Conservation (phyloP, 2,329 filamentous ascomycete genomes). For the Epichloe sibirici region DNA sequence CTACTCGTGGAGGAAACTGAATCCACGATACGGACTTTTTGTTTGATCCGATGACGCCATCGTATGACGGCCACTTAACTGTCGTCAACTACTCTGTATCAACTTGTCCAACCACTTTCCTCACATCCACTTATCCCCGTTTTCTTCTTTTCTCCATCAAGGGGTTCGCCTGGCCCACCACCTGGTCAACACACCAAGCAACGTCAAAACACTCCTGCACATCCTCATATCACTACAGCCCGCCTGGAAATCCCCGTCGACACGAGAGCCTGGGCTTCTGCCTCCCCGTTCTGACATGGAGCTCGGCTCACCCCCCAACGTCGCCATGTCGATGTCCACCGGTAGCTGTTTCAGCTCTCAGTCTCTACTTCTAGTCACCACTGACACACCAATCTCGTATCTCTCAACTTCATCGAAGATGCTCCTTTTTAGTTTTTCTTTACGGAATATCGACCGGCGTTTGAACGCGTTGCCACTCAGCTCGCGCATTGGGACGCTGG, state of each 20-base stretch:
- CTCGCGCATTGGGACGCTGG: constrained; percentile 6
- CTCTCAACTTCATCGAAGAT: constrained; percentile 1
- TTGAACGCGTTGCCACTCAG: neutral
- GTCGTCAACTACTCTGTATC: constrained; percentile 1
- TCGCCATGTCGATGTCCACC: neutral
- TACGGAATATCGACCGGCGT: neutral
- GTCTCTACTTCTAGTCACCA: constrained; percentile 16
- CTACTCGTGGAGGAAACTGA: neutral
- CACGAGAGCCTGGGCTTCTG: neutral
- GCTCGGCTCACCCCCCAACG: neutral
- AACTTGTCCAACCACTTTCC: neutral
- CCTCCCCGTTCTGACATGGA: neutral
- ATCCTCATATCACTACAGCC: neutral
- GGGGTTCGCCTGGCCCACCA: neutral
- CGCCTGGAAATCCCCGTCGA: neutral
- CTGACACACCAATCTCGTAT: constrained; percentile 10
- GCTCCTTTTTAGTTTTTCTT: constrained; percentile 7
- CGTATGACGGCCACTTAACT: neutral
- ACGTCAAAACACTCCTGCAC: constrained; percentile 1
- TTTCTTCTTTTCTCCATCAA: neutral
- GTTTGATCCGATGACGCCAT: neutral
- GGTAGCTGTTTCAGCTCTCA: constrained; percentile 7
- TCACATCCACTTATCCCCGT: neutral
- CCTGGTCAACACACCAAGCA: neutral
- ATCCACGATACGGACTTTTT: neutral